Percentiles rank a stretch among this genome's conserved stretches.
Conservation (phyloP, 345 rosid genomes). For the Carallia pectinifolia region DNA sequence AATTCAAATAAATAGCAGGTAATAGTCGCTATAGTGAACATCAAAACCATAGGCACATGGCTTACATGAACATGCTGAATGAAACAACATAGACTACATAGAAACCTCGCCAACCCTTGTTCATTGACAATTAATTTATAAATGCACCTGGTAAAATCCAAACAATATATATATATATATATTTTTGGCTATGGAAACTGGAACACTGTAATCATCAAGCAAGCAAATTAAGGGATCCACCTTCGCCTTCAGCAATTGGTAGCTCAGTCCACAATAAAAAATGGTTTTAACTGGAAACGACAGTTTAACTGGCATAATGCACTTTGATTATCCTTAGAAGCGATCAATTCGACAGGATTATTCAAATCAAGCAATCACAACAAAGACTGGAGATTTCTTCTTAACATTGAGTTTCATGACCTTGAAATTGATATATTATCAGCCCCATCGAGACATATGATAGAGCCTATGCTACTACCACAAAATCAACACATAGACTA, state of each 20-base stretch:
- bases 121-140: background rate
- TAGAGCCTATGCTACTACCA: slow-evolving; percentile 8
- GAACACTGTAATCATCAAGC: background rate
- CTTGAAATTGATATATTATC: background rate
- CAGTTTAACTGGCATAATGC: no score
- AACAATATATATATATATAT: no score
- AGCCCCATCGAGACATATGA: slow-evolving; percentile 3
- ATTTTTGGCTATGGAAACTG: background rate
- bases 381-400: background rate
- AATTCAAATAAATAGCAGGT: no score
- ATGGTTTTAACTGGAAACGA: no score
- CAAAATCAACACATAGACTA: slow-evolving; percentile 8
- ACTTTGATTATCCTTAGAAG: no score
- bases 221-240: background rate
- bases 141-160: background rate
- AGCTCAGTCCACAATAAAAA: no score
- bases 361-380: background rate
- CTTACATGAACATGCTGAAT: no score
- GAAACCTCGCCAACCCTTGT: background rate
- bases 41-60: no score
- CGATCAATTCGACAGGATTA: background rate
- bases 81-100: no score
- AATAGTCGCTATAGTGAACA: no score
- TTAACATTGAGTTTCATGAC: background rate
- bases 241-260: no score